Evolutionary conservation across 192 early-diverging fungal species (phyloP).

Genomic region (Pilaira anomala): DNA sequence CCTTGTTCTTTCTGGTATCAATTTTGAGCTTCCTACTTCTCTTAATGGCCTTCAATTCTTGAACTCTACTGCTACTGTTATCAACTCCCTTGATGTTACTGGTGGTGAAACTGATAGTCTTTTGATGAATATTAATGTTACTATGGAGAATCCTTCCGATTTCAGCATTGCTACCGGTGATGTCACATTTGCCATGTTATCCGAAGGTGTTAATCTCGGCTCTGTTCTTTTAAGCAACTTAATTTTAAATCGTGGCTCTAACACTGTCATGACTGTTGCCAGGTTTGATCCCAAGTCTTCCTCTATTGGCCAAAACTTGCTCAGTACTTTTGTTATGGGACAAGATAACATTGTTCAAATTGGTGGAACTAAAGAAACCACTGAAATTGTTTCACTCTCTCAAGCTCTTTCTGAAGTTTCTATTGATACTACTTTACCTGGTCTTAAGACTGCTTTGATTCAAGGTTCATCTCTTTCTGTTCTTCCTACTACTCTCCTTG

Average conservation of each 20-base stretch:
- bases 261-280: constrained; percentile 36
- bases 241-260: constrained; percentile 42
- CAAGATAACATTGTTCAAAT: constrained; percentile 40
- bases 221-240: constrained; percentile 43
- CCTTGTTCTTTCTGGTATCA: constrained; percentile 47
- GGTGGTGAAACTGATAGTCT: constrained; percentile 45
- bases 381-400: constrained; percentile 43
- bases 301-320: constrained; percentile 40
- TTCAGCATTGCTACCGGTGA: constrained; percentile 50
- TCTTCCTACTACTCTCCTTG: constrained; percentile 38
- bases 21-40: constrained; percentile 47
- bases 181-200: constrained; percentile 46
- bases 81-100: constrained; percentile 51
- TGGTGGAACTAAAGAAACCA: constrained; percentile 39
- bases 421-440: constrained; percentile 48
- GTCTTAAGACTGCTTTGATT: constrained; percentile 44
- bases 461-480: constrained; percentile 42
- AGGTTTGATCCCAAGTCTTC: constrained; percentile 45
- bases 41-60: constrained; percentile 58
- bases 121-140: constrained; percentile 36
- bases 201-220: constrained; percentile 43
- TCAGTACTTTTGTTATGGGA: constrained; percentile 49
- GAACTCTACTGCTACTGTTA: constrained; percentile 45
- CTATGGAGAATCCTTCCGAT: constrained; percentile 43
- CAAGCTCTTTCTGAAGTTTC: constrained; percentile 42